These are phyloP conservation scores for Murraya koenigii DNA, from an alignment of 345 rosid genomes.

Conservation along the genomic window DNA sequence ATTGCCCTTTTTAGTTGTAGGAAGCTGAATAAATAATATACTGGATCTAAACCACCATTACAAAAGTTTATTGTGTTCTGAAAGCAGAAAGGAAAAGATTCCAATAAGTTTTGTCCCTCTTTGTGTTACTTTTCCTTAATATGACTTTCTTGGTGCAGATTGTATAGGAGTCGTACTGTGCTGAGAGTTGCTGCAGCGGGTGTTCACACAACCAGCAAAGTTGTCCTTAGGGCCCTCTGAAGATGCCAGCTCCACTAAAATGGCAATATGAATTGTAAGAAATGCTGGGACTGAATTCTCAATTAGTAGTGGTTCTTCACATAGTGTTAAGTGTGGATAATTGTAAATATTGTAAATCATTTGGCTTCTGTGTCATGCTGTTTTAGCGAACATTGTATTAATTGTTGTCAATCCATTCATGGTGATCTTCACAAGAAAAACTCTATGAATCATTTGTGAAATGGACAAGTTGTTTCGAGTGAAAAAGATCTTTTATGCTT, in stretches of 20 bases:
- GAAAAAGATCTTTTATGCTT: background rate
- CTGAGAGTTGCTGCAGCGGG: slow-evolving; percentile 74
- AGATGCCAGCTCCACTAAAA: slow-evolving; percentile 11
- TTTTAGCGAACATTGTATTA: background rate
- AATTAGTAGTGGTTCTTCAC: background rate
- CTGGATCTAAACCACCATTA: background rate
- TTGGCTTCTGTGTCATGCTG: background rate
- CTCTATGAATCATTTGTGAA: background rate
- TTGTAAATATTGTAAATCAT: slow-evolving; percentile 33
- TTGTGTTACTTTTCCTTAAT: background rate
- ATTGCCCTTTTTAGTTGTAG: background rate
- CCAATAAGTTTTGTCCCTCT: background rate
- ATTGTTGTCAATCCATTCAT: background rate
- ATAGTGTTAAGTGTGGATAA: background rate
- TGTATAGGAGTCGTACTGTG: slow-evolving; percentile 58
- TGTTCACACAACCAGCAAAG: slow-evolving; percentile 63
- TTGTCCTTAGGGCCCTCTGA: slow-evolving; percentile 63
- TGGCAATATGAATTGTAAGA: background rate
- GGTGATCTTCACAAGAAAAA: background rate
- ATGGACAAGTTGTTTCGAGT: background rate
- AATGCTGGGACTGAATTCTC: background rate
- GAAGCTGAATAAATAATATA: background rate
- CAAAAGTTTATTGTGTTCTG: background rate
- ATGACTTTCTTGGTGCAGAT: slow-evolving; percentile 34
- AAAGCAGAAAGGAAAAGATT: background rate